Base-by-base conservation (phyloP, 225 moss, liverwort and hornwort species). In the Rhytidiadelphus loreus region DNA sequence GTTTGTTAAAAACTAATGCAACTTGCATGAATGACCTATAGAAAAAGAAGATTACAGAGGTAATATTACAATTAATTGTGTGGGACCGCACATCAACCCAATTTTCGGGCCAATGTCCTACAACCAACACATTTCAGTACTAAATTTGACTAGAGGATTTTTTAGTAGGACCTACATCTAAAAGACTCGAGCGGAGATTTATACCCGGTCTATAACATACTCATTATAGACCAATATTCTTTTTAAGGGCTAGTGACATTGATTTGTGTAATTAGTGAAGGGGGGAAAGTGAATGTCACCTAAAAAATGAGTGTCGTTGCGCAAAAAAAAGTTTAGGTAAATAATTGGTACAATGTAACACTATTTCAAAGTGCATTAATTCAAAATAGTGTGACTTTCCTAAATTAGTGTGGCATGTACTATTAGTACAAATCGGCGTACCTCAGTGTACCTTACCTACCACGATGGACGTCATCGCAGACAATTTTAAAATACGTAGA, bases 11-110 rank as follows among this genome's bases (percentile, higher is more conserved):
- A 43, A 71, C 9, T 25, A 9, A 71, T 41, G 3, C 1, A 2
- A 0, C 5, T 43, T 71, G 16, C 9, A 71, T 26, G 5, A 71
- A 43, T 16, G 28, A 28, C 9, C 9, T 4, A 16, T 28, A 28
- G 16, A 28, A 26, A 28, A 71, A 71, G 5, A 73, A 30, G 46
- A 48, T 19, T 29, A 4, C 0, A 0, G 0, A 48, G 48, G 7
- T 48, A 25, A n/a, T n/a, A n/a, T n/a, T n/a, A n/a, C n/a, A n/a
- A n/a, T n/a, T n/a, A n/a, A 19, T 0, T 16, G 1, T 1, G 0
- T 74, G 0, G 12, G 4, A 50, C 0, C 0, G 0, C 2, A 50
- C 4, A 0, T 44, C 2, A 17, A 0, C 1, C 3, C 0, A 29
- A 0, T 29, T 44, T 44, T 1, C 0, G 1, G 0, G 3, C 17